A percentile compares a stretch with the other conserved stretches of the same genome.
Conservation (phyloP, 495 filamentous ascomycete genomes). For the Immersiella caudata region DNA sequence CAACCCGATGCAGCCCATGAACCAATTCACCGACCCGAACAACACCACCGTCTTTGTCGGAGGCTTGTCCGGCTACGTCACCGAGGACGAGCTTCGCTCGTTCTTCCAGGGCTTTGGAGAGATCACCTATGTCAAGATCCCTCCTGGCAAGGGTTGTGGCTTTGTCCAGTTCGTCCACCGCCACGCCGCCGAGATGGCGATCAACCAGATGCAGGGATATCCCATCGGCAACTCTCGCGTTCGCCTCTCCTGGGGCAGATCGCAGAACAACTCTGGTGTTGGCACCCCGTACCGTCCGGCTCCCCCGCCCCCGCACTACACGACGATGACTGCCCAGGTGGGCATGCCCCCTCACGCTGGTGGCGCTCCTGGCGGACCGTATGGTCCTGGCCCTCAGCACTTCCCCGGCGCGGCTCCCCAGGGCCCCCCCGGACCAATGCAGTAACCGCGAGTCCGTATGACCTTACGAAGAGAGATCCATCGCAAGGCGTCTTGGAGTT, state of each 20-base stretch:
- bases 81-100: slow-evolving; percentile 96
- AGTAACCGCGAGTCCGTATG: slow-evolving; percentile 4
- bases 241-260: slow-evolving; percentile 94
- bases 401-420: slow-evolving; percentile 34
- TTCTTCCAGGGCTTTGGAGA: slow-evolving; percentile 99
- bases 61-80: slow-evolving; percentile 96
- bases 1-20: slow-evolving; percentile 82
- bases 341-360: slow-evolving; percentile 28
- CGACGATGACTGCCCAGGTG: slow-evolving; percentile 34
- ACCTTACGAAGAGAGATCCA: not conserved
- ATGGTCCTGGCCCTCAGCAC: slow-evolving; percentile 30
- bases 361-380: slow-evolving; percentile 33
- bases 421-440: slow-evolving; percentile 36
- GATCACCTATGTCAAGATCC: slow-evolving; percentile 99
- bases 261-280: slow-evolving; percentile 98
- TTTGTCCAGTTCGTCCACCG: slow-evolving; percentile 99
- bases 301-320: slow-evolving; percentile 83
- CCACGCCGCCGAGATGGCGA: slow-evolving; percentile 99
- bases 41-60: slow-evolving; percentile 99
- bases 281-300: slow-evolving; percentile 97
- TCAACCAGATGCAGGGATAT: slow-evolving; percentile 99
- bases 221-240: slow-evolving; percentile 99
- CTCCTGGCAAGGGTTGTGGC: slow-evolving; percentile 97
- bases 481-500: slow-evolving; percentile 10
- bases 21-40: slow-evolving; percentile 99